Conservation (phyloP, 2,329 filamentous ascomycete species). For the Neofusicoccum umdonicola region DNA sequence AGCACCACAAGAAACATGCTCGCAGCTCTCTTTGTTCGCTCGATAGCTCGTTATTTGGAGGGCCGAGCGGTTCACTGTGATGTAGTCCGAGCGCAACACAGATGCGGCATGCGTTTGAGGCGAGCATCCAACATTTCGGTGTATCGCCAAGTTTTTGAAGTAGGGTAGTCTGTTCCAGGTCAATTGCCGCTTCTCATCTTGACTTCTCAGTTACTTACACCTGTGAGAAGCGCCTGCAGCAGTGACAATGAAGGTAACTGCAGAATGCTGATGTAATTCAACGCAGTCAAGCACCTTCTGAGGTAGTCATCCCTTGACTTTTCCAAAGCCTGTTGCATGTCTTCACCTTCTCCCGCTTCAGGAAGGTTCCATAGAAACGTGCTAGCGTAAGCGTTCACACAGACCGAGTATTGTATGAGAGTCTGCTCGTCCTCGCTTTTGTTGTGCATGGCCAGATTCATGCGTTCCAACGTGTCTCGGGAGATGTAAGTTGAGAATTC, state of each 20-base stretch:
- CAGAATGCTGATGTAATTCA: slow-evolving; percentile 30
- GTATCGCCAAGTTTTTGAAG: slow-evolving; percentile 36
- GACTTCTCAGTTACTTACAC: slow-evolving; percentile 23
- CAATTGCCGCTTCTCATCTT: background rate
- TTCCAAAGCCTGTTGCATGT: slow-evolving; percentile 27
- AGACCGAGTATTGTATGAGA: slow-evolving; percentile 30
- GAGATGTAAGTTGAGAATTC: slow-evolving; percentile 22
- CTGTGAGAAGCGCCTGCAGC: slow-evolving; percentile 31
- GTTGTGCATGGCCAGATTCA: slow-evolving; percentile 30
- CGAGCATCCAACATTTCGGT: slow-evolving; percentile 31
- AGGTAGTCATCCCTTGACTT: slow-evolving; percentile 30
- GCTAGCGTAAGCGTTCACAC: slow-evolving; percentile 31
- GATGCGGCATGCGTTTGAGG: slow-evolving; percentile 31
- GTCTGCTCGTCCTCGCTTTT: slow-evolving; percentile 30
- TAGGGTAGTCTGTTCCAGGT: slow-evolving; percentile 25
- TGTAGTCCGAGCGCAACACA: slow-evolving; percentile 32
- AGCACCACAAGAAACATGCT: slow-evolving; percentile 30
- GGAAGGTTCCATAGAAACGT: slow-evolving; percentile 22
- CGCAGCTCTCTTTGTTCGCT: slow-evolving; percentile 26
- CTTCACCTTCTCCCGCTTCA: slow-evolving; percentile 27
- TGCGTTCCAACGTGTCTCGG: slow-evolving; percentile 29
- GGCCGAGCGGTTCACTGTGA: slow-evolving; percentile 18
- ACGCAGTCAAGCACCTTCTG: slow-evolving; percentile 29
- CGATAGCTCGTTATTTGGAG: slow-evolving; percentile 22
- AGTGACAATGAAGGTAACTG: slow-evolving; percentile 28